Evolutionary conservation across 345 rosid genomes (phyloP).

Genomic region (Nasturtium officinale): DNA sequence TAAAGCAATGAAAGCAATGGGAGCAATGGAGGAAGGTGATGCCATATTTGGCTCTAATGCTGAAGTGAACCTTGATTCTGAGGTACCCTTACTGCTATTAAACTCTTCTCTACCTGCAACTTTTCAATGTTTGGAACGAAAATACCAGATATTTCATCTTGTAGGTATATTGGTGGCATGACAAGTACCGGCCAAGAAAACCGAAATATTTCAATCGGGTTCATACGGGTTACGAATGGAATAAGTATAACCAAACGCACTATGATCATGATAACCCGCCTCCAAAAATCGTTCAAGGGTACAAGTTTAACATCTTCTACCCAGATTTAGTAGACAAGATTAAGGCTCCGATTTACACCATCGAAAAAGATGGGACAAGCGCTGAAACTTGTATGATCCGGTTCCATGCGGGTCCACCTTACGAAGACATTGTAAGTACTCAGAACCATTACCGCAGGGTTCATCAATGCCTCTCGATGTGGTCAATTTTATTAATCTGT

Average conservation of each 20-base stretch:
- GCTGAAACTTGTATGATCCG: slow-evolving; percentile 83
- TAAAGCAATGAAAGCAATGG: slow-evolving; percentile 94
- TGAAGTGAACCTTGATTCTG: slow-evolving; percentile 90
- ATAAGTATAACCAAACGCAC: slow-evolving; percentile 90
- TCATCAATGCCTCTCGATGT: background rate
- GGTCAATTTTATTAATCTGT: background rate
- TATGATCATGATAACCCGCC: slow-evolving; percentile 98
- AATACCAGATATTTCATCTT: background rate
- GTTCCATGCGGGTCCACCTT: slow-evolving; percentile 95
- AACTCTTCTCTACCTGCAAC: background rate
- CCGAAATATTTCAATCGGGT: slow-evolving; percentile 94
- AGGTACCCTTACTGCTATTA: slow-evolving; percentile 44
- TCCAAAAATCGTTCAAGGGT: slow-evolving; percentile 91
- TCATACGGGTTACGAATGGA: slow-evolving; percentile 99
- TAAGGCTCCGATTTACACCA: slow-evolving; percentile 76
- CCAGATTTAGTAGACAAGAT: slow-evolving; percentile 90
- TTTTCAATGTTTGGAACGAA: background rate
- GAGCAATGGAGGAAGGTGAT: slow-evolving; percentile 95
- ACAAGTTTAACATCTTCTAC: slow-evolving; percentile 92
- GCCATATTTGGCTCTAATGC: slow-evolving; percentile 89
- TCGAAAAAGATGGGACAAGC: slow-evolving; percentile 81
- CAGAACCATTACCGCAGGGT: background rate
- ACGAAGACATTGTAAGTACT: slow-evolving; percentile 83
- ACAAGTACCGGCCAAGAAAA: slow-evolving; percentile 91
- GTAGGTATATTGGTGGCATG: slow-evolving; percentile 99